Conservation (phyloP, 768 basidiomycete genomes). For the Boletus rubropictus region DNA sequence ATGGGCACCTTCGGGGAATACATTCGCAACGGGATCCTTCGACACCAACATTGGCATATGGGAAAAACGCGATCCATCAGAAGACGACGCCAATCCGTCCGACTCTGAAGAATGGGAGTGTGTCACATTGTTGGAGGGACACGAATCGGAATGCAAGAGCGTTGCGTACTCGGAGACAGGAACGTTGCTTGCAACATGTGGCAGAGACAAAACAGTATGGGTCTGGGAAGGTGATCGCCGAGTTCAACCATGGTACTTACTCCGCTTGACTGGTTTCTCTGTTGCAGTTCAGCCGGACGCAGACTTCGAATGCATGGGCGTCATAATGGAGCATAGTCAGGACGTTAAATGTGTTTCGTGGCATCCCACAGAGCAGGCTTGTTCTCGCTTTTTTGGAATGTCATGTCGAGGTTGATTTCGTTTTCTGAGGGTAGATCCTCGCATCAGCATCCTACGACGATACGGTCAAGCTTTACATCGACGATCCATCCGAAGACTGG, state of each 20-base stretch:
- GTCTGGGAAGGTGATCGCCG: slow-evolving; percentile 83
- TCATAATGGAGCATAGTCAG: slow-evolving; percentile 94
- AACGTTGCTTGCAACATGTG: slow-evolving; percentile 85
- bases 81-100: slow-evolving; percentile 32
- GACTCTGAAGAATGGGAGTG: slow-evolving; percentile 77
- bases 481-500: slow-evolving; percentile 95
- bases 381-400: slow-evolving; percentile 11
- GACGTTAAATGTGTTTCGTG: slow-evolving; percentile 94
- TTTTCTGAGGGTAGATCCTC: slow-evolving; percentile 58
- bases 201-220: slow-evolving; percentile 97
- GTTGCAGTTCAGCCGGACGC: slow-evolving; percentile 75
- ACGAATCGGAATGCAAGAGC: slow-evolving; percentile 94
- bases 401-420: slow-evolving; percentile 6
- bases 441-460: slow-evolving; percentile 98
- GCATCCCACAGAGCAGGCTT: slow-evolving; percentile 95
- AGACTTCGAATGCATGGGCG: slow-evolving; percentile 92
- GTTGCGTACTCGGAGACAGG: slow-evolving; percentile 76
- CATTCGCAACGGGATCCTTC: slow-evolving; percentile 89
- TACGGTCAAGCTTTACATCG: slow-evolving; percentile 86
- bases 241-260: neutral
- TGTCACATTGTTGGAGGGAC: slow-evolving; percentile 80
- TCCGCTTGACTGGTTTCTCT: neutral
- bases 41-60: slow-evolving; percentile 90
- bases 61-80: slow-evolving; percentile 56
- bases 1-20: slow-evolving; percentile 84